phyloP scores from a whole-genome alignment of 2,329 filamentous ascomycete genomes.

The Ambrosiella xylebori region DNA sequence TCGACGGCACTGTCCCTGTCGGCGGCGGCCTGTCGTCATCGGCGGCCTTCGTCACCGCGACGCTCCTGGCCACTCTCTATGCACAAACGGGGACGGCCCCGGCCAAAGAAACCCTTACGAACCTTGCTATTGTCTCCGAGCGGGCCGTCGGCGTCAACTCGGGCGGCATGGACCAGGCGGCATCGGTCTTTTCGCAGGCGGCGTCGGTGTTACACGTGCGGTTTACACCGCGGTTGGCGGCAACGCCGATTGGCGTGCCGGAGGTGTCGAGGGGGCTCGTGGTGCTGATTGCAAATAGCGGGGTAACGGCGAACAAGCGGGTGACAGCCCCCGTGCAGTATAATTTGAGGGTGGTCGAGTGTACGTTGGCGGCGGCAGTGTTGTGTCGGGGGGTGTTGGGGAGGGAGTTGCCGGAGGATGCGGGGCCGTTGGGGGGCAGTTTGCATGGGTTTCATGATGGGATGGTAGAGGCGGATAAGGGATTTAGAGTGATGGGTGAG shows the following conservation, averaged over 20 bases:
- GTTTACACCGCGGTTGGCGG: slow-evolving; percentile 65
- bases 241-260: slow-evolving; percentile 66
- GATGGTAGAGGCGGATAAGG: slow-evolving; percentile 43
- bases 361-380: slow-evolving; percentile 66
- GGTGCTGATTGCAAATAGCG: slow-evolving; percentile 88
- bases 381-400: slow-evolving; percentile 36
- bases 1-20: slow-evolving; percentile 81
- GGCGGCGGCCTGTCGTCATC: slow-evolving; percentile 88
- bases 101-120: slow-evolving; percentile 80
- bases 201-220: slow-evolving; percentile 80
- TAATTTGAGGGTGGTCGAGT: slow-evolving; percentile 92
- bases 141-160: slow-evolving; percentile 90
- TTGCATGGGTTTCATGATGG: slow-evolving; percentile 75
- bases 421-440: slow-evolving; percentile 65
- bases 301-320: slow-evolving; percentile 86
- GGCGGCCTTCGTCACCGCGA: slow-evolving; percentile 83
- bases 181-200: slow-evolving; percentile 79
- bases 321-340: slow-evolving; percentile 88
- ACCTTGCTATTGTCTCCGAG: slow-evolving; percentile 88
- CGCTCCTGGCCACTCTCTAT: slow-evolving; percentile 70
- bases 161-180: slow-evolving; percentile 94
- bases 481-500: slow-evolving; percentile 20
- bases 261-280: slow-evolving; percentile 64
- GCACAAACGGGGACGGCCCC: slow-evolving; percentile 55
- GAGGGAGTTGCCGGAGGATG: slow-evolving; percentile 54